phyloP scores from a whole-genome alignment of 2,329 filamentous ascomycete genomes.

The Phialemonium atrogriseum region DNA sequence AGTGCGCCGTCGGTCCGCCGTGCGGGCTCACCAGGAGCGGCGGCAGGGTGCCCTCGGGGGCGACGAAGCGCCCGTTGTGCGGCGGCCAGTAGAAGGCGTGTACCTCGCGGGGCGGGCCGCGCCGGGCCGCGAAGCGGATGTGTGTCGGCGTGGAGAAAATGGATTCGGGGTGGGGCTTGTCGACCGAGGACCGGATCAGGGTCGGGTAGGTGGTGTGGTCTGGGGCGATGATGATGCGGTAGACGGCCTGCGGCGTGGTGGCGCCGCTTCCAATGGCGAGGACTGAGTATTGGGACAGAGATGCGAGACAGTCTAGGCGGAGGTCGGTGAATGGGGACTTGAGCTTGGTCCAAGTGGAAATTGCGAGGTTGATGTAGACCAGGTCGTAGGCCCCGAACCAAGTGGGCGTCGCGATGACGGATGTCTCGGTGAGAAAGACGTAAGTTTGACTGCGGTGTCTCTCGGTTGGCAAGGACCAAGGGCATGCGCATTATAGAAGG shows the following conservation, averaged over 20 bases:
- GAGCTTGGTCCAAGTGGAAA: conserved; percentile 20
- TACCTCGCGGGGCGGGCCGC: conserved; percentile 19
- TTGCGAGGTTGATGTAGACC: conserved; percentile 28
- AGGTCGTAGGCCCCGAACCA: conserved; percentile 24
- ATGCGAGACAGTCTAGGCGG: conserved; percentile 23
- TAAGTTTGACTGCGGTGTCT: conserved; percentile 24
- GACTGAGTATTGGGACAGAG: conserved; percentile 24
- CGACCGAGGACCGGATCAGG: conserved; percentile 25
- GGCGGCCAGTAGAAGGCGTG: conserved; percentile 42
- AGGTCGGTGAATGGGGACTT: conserved; percentile 24
- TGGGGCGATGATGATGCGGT: conserved; percentile 21
- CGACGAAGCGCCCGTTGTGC: conserved; percentile 32
- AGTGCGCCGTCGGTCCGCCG: conserved; percentile 39
- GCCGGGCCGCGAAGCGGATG: conserved; percentile 10
- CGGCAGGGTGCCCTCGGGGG: conserved; percentile 28
- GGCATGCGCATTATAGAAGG: not conserved
- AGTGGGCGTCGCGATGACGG: conserved; percentile 24
- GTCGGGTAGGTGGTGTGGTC: conserved; percentile 13
- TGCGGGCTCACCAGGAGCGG: conserved; percentile 42
- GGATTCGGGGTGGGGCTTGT: conserved; percentile 17
- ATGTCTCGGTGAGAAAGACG: conserved; percentile 23
- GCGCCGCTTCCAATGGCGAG: conserved; percentile 27
- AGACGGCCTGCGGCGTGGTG: conserved; percentile 22
- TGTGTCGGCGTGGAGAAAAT: conserved; percentile 28
- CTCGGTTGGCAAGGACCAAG: not conserved